Evolutionary conservation across 805 yeast species (phyloP), one percentile per base, ranked within the genome.

Genomic region (Candida hungchunana): DNA sequence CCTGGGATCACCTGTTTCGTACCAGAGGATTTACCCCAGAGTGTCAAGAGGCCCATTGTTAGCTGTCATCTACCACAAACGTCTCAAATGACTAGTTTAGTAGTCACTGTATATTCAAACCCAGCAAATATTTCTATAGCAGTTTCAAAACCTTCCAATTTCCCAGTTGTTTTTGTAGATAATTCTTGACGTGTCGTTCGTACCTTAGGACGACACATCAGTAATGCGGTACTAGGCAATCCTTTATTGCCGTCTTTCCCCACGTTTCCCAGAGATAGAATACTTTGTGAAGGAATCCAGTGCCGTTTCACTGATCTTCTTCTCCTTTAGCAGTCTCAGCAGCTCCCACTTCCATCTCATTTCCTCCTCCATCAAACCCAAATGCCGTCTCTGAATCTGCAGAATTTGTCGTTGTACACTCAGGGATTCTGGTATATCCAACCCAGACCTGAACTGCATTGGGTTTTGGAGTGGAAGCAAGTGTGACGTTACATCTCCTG

Each of bases 321-420:
- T 18, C 19, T 26, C 29, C 22, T 19, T 30, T 18, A 18, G 28
- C 12, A 18, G 11, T 7, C 15, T 20, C 18, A 42, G 15, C 4
- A 38, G 25, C 22, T 41, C 39, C 23, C 29, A 21, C n/a, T 41
- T 39, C 36, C 44, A 28, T 16, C 25, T 24, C 9, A 41, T n/a
- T 7, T 44, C 46, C 20, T 39, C 21, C 23, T 37, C 36, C 37
- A 41, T 10, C 8, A 42, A 35, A 5, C 20, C 37, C 15, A 37
- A 16, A 4, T 32, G 39, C 17, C 42, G 16, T 24, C 17, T 31
- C 14, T 37, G 42, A 6, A 28, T 18, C n/a, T 26, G 31, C 14
- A 40, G 14, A 14, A 34, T 11, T 8, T 37, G 31, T 26, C 21
- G 19, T 6, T 33, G 34, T 3, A 33, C 7, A 7, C 29, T 19